A percentile compares a stretch with the other conserved stretches of the same genome.
phyloP scores from a whole-genome alignment of 2,329 filamentous ascomycete species.

The Sporothrix humicola region DNA sequence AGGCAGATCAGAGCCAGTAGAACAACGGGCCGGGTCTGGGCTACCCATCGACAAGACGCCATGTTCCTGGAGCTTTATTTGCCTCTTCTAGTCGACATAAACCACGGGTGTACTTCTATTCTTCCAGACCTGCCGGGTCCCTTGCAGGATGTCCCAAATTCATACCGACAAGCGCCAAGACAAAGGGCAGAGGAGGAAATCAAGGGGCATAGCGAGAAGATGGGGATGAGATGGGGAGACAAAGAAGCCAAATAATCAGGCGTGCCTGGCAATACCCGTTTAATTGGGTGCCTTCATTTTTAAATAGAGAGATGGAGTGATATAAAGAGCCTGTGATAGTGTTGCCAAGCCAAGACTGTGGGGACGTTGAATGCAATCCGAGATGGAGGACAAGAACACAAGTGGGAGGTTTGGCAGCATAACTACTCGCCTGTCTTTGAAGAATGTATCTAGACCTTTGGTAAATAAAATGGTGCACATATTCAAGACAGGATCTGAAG shows the following conservation, averaged over 20 bases:
- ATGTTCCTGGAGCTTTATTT: slow-evolving; percentile 2
- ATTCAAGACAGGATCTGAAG: too few species aligned
- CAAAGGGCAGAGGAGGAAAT: not conserved
- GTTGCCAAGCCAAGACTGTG: slow-evolving; percentile 23
- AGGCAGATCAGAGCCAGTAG: not conserved
- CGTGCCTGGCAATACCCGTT: slow-evolving; percentile 24
- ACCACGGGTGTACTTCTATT: slow-evolving; percentile 9
- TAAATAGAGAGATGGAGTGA: slow-evolving; percentile 14
- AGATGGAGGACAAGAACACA: not conserved
- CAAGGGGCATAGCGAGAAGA: not conserved
- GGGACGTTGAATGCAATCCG: not conserved
- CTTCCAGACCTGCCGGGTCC: slow-evolving; percentile 4
- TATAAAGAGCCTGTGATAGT: slow-evolving; percentile 8
- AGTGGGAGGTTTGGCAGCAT: not conserved
- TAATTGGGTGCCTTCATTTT: slow-evolving; percentile 25
- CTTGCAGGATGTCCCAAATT: slow-evolving; percentile 25
- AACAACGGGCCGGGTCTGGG: slow-evolving; percentile 17
- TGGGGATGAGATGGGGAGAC: not conserved
- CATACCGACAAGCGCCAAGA: slow-evolving; percentile 19
- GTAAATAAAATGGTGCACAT: too few species aligned
- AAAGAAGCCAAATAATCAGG: not conserved
- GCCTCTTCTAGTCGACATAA: not conserved
- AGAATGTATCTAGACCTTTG: not conserved
- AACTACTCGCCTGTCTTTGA: too few species aligned
- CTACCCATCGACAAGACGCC: not conserved